Percentiles rank a stretch among this genome's conserved stretches.
These are phyloP conservation scores for Gymnopilus junonius DNA, from an alignment of 768 basidiomycete genomes.

Conservation along the genomic window DNA sequence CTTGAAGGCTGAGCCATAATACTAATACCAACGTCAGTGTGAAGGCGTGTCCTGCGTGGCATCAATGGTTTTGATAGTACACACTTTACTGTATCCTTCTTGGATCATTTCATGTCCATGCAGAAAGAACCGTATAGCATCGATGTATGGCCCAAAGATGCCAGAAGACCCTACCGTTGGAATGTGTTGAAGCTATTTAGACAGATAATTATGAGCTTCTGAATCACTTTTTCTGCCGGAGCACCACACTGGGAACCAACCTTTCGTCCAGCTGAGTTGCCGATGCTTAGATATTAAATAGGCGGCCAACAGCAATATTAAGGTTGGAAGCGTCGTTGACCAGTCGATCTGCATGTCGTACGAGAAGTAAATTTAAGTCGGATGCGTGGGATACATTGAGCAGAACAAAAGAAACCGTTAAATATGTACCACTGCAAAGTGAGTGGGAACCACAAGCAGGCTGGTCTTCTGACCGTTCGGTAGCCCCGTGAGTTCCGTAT, in stretches of 20 bases:
- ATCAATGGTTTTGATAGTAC: too few species aligned
- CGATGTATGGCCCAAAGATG: conserved; percentile 13
- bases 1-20: conserved; percentile 23
- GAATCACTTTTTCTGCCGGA: background rate
- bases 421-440: too few species aligned
- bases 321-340: background rate
- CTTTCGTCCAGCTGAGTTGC: background rate
- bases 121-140: conserved; percentile 15
- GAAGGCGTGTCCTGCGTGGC: too few species aligned
- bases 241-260: too few species aligned
- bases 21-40: conserved; percentile 1
- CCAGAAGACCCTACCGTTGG: conserved; percentile 19
- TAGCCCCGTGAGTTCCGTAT: too few species aligned
- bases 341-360: background rate
- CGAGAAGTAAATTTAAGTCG: background rate
- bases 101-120: conserved; percentile 17
- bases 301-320: background rate
- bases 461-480: too few species aligned
- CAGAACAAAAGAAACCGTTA: background rate
- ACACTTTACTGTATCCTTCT: conserved; percentile 29
- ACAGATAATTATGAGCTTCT: background rate
- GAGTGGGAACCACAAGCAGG: too few species aligned
- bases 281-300: background rate
- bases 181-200: conserved; percentile 21
- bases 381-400: background rate